phyloP scores from a whole-genome alignment of 495 filamentous ascomycete species.

The Penicillium longicatenatum region DNA sequence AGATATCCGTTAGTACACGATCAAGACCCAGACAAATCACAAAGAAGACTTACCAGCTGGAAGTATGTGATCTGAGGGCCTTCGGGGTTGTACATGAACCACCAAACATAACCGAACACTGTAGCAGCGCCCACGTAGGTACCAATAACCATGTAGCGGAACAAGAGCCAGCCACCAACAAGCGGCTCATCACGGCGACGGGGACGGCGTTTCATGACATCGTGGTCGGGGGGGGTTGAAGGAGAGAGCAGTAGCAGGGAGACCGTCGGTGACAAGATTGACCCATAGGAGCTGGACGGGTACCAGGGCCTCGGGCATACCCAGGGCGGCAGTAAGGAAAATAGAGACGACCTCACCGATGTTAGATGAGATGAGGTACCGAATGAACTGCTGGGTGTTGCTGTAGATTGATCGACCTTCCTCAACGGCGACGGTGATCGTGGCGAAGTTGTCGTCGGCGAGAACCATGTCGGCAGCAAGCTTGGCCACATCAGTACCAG shows the following conservation, averaged over 20 bases:
- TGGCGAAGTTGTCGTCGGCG: slow-evolving; percentile 98
- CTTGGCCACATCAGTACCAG: slow-evolving; percentile 96
- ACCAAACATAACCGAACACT: slow-evolving; percentile 98
- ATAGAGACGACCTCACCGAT: slow-evolving; percentile 99
- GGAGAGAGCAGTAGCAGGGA: slow-evolving; percentile 92
- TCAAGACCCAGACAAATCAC: neutral
- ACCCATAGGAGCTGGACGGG: slow-evolving; percentile 99
- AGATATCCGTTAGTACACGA: slow-evolving; percentile 6
- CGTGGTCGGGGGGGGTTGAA: slow-evolving; percentile 96
- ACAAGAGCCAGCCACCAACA: slow-evolving; percentile 94
- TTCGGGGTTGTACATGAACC: slow-evolving; percentile 95
- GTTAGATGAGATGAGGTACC: slow-evolving; percentile 98
- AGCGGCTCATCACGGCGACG: slow-evolving; percentile 89
- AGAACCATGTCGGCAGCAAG: slow-evolving; percentile 98
- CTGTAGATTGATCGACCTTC: slow-evolving; percentile 98
- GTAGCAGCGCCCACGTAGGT: slow-evolving; percentile 94
- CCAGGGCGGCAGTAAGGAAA: slow-evolving; percentile 93
- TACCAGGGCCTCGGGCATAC: slow-evolving; percentile 97
- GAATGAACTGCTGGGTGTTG: slow-evolving; percentile 99
- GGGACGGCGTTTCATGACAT: slow-evolving; percentile 92
- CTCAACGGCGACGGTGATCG: slow-evolving; percentile 93
- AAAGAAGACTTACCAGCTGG: slow-evolving; percentile 63
- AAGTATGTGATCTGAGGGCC: slow-evolving; percentile 93
- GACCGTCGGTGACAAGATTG: slow-evolving; percentile 96
- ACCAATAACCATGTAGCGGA: slow-evolving; percentile 96